Percentiles rank a stretch among this genome's conserved stretches.
These are phyloP conservation scores for Kernera saxatilis DNA, from an alignment of 345 rosid genomes.

Conservation along the genomic window DNA sequence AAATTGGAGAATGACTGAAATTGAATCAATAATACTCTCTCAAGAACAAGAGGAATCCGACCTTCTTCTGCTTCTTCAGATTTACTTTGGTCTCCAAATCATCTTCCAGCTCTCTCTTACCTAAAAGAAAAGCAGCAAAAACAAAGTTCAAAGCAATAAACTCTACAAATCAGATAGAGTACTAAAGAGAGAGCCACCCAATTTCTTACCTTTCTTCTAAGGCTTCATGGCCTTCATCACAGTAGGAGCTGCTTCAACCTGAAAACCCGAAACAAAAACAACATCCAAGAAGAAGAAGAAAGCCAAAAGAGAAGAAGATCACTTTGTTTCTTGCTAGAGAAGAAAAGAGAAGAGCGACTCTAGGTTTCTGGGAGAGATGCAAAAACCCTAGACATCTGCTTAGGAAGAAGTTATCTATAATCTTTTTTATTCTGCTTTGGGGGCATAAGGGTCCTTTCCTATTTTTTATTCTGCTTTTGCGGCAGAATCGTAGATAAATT, in stretches of 20 bases:
- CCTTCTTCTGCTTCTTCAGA: slow-evolving; percentile 54
- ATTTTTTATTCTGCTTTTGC: not conserved
- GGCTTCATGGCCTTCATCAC: slow-evolving; percentile 23
- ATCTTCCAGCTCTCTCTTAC: slow-evolving; percentile 51
- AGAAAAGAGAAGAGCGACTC: not conserved
- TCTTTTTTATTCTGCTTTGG: not conserved
- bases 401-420: no score
- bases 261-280: no score
- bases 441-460: no score
- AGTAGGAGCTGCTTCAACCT: slow-evolving; percentile 20
- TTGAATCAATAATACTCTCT: no score
- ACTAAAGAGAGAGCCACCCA: no score
- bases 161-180: no score
- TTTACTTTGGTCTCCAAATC: slow-evolving; percentile 34
- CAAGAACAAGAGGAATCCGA: no score
- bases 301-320: not conserved
- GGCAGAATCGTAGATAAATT: no score
- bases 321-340: slow-evolving; percentile 37
- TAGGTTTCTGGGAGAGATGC: not conserved
- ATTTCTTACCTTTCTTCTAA: slow-evolving; percentile 42
- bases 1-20: no score
- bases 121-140: not conserved
- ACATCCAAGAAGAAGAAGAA: not conserved
- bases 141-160: no score
- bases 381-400: not conserved